A percentile compares a stretch with the other conserved stretches of the same genome.
Evolutionary conservation across 192 early-diverging fungal genomes (phyloP).

Genomic region (Backusella psychrophila): DNA sequence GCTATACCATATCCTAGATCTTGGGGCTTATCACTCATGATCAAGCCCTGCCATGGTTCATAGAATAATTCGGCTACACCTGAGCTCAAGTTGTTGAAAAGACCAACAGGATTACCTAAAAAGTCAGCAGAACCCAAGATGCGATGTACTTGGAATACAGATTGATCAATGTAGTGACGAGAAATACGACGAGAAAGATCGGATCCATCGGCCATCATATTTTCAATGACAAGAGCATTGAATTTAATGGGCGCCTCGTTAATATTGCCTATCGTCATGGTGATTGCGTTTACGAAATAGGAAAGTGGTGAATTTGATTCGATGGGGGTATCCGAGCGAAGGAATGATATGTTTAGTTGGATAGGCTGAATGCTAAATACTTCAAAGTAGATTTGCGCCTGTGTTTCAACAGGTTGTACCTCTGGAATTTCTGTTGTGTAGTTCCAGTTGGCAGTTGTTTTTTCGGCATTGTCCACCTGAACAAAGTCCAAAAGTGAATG

Average conservation of each 20-base stretch:
- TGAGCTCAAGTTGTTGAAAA: conserved; percentile 94
- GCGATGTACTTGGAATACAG: conserved; percentile 83
- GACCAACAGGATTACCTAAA: conserved; percentile 95
- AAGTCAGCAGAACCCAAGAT: conserved; percentile 94
- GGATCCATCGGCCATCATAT: conserved; percentile 76
- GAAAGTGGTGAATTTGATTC: conserved; percentile 49
- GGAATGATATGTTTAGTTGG: conserved; percentile 94
- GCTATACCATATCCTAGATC: conserved; percentile 93
- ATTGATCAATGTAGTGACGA: conserved; percentile 87
- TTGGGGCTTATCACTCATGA: conserved; percentile 91
- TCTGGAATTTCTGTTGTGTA: conserved; percentile 69
- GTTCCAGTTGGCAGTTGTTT: conserved; percentile 34
- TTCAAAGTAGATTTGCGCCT: conserved; percentile 90
- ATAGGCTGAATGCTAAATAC: conserved; percentile 90
- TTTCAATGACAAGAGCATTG: conserved; percentile 85
- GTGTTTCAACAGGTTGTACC: conserved; percentile 62
- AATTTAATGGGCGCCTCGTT: conserved; percentile 89
- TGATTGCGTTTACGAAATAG: conserved; percentile 82
- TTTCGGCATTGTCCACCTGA: conserved; percentile 71
- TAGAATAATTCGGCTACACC: conserved; percentile 97
- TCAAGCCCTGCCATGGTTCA: conserved; percentile 95
- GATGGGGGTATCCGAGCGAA: conserved; percentile 67
- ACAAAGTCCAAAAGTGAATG: conserved; percentile 83
- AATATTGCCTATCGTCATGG: conserved; percentile 97
- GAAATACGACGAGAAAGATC: conserved; percentile 78